Evolutionary conservation across 2,329 filamentous ascomycete genomes (phyloP), one percentile per base, ranked within the genome.

Genomic region (Arthrobotrys sinensis): DNA sequence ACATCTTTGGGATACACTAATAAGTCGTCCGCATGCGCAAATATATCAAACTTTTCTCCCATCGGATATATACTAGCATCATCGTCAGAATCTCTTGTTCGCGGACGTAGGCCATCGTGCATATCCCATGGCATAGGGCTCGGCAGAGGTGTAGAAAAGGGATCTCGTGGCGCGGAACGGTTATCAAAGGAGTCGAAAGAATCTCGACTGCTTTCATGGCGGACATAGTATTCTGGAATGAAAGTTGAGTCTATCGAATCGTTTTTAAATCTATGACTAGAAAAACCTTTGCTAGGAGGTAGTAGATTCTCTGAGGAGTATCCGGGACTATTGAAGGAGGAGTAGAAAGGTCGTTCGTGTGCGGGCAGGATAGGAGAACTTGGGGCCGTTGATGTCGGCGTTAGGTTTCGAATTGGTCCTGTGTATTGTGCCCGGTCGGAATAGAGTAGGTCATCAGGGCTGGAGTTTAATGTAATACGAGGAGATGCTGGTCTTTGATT

Each of bases 21-120:
- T 65, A 92, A 84, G 4, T 90, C 90, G 12, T 90, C 88, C 1
- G 89, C 90, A 60, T 60, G 16, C 0, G 91, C 90, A 82, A 89
- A 86, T 66, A 93, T 92, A 82, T 91, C 92, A 83, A 91, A 92
- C 83, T 92, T 92, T 82, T 92, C 90, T 14, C 90, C 89, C 2
- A 92, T 91, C 0, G 91, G 92, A 84, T 92, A 90, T 0, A 90
- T 92, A 81, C 91, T 92, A 66, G 92, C 40, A 16, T 75, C 21
- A 38, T 81, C 76, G 84, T 81, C 87, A 19, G 45, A 45, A 86
- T 19, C 90, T 88, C 28, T 91, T 89, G 53, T 91, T 89, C 81
- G 89, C 91, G n/a, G 87, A 89, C 75, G 60, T 12, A 72, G 43
- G 4, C 67, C 46, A 55, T 78, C 67, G 5, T 68, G 21, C 12